phyloP scores from a whole-genome alignment of 1,284 basidiomycete genomes.

The Termitomyces sp. region DNA sequence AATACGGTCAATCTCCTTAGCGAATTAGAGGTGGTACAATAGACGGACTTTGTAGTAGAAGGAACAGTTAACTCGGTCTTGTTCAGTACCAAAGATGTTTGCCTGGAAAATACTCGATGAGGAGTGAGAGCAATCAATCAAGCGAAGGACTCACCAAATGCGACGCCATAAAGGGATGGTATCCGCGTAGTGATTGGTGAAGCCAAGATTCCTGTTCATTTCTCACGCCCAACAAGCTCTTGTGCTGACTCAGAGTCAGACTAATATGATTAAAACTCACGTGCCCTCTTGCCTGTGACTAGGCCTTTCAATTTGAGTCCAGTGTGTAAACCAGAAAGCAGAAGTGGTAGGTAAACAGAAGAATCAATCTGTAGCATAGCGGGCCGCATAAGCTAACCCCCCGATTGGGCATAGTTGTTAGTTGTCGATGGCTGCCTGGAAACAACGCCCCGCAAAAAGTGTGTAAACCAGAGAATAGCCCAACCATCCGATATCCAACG shows the following conservation, averaged over 20 bases:
- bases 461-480: too few species aligned
- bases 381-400: too few species aligned
- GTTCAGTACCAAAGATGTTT: conserved; percentile 85
- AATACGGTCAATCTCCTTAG: conserved; percentile 7
- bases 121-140: background rate
- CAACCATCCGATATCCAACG: too few species aligned
- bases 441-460: too few species aligned
- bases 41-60: conserved; percentile 85
- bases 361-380: too few species aligned
- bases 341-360: too few species aligned
- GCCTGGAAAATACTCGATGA: conserved; percentile 40
- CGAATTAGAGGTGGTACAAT: conserved; percentile 1
- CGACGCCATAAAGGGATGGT: conserved; percentile 33
- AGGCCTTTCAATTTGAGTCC: too few species aligned
- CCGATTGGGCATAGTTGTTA: too few species aligned
- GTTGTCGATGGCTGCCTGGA: too few species aligned
- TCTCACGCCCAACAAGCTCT: background rate
- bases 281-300: too few species aligned
- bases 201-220: background rate
- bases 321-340: too few species aligned
- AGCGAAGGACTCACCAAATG: conserved; percentile 33
- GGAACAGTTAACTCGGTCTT: conserved; percentile 91
- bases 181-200: background rate
- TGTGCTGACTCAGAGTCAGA: background rate
- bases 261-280: background rate